Evolutionary conservation across 73 alveolate genomes (phyloP).

Genomic region (Paramecium tetraurelia): DNA sequence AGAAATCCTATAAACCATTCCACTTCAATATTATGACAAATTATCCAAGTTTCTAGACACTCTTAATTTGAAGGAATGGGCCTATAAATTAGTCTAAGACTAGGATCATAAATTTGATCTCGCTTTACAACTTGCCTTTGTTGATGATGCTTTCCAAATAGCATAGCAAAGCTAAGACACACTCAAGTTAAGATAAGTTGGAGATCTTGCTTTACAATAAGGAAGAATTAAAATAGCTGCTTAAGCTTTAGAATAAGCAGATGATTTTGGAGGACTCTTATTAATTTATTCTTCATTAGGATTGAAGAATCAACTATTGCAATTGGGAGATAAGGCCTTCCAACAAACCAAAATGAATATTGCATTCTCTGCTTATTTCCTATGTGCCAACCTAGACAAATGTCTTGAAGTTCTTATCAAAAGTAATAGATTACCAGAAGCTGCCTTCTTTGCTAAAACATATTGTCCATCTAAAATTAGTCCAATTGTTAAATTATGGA

Average conservation of each 20-base stretch:
- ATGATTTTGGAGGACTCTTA: constrained; percentile 86
- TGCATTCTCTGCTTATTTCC: constrained; percentile 84
- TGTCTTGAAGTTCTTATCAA: constrained; percentile 78
- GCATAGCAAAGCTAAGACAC: constrained; percentile 78
- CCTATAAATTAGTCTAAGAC: constrained; percentile 86
- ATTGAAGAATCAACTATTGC: constrained; percentile 72
- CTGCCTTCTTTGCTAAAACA: constrained; percentile 95
- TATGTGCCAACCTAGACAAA: constrained; percentile 71
- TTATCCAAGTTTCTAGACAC: constrained; percentile 86
- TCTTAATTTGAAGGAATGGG: constrained; percentile 77
- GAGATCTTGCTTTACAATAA: constrained; percentile 86
- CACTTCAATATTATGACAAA: constrained; percentile 69
- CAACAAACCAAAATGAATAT: constrained; percentile 83
- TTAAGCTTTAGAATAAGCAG: constrained; percentile 74
- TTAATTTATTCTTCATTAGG: constrained; percentile 81
- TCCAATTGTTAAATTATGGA: constrained; percentile 83
- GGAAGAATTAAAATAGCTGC: constrained; percentile 91
- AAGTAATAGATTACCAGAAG: constrained; percentile 89
- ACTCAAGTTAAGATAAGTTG: constrained; percentile 87
- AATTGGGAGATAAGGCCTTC: constrained; percentile 74
- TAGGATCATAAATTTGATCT: constrained; percentile 90
- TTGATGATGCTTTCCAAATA: constrained; percentile 84
- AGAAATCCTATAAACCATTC: constrained; percentile 65
- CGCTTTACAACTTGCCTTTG: constrained; percentile 77
- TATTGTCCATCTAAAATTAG: constrained; percentile 85